A percentile compares a stretch with the other conserved stretches of the same genome.
These are phyloP conservation scores for Phylloporus rhodoxanthus DNA, from an alignment of 768 basidiomycete genomes.

Conservation along the genomic window DNA sequence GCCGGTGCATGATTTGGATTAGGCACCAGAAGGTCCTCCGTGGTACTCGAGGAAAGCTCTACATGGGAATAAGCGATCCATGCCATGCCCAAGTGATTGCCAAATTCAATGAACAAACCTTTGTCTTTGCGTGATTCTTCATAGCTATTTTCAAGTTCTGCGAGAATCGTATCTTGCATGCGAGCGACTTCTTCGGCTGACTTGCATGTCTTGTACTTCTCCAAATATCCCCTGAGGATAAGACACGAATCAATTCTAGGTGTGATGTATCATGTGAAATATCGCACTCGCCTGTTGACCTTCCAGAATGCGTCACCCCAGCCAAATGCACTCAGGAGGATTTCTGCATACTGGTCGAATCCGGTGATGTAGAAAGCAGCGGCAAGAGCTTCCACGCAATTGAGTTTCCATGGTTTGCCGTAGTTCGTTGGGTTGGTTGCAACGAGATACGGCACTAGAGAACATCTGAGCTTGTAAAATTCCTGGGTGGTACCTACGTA, in stretches of 20 bases:
- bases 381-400: conserved; percentile 91
- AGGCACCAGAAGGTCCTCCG: conserved; percentile 57
- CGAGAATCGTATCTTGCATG: conserved; percentile 64
- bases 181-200: conserved; percentile 51
- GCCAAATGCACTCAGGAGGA: conserved; percentile 73
- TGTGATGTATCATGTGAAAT: background rate
- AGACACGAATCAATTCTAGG: background rate
- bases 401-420: conserved; percentile 93
- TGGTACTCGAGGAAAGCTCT: conserved; percentile 28
- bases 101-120: conserved; percentile 35
- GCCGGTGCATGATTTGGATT: conserved; percentile 57
- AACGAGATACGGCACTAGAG: conserved; percentile 84
- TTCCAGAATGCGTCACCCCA: conserved; percentile 88
- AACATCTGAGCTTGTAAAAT: conserved; percentile 1
- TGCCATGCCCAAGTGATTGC: background rate
- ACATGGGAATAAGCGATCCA: background rate
- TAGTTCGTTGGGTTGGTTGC: conserved; percentile 98
- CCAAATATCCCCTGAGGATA: conserved; percentile 41
- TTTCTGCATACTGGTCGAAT: conserved; percentile 74
- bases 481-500: conserved; percentile 37
- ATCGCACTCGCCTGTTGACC: conserved; percentile 60
- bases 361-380: conserved; percentile 94
- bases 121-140: conserved; percentile 46
- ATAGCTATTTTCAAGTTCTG: conserved; percentile 61
- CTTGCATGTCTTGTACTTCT: conserved; percentile 69